Percentiles rank a stretch among this genome's conserved stretches.
Conservation (phyloP, 352 stramenopile species). For the Phytophthora nicotianae region DNA sequence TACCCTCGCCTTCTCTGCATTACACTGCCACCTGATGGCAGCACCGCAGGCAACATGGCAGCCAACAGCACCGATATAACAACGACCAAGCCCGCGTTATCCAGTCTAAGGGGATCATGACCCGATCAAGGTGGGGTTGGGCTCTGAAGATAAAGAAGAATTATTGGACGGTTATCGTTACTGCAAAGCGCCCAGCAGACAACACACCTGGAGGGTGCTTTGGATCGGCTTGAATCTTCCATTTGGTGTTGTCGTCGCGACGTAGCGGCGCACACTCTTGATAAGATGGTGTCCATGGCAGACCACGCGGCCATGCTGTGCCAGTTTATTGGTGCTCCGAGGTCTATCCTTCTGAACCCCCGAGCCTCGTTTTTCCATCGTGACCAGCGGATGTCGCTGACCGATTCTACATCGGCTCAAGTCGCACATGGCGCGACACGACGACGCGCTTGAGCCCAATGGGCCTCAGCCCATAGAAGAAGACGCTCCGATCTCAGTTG, state of each 20-base stretch:
- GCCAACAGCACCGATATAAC: background rate
- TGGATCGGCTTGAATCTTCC: constrained; percentile 18
- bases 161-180: background rate
- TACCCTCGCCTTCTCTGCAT: constrained; percentile 4
- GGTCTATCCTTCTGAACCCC: constrained; percentile 14
- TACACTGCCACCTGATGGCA: background rate
- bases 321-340: constrained; percentile 17
- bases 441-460: constrained; percentile 6
- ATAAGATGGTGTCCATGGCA: background rate
- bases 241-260: constrained; percentile 19
- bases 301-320: constrained; percentile 17
- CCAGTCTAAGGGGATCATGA: background rate
- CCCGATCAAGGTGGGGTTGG: background rate
- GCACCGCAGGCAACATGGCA: constrained; percentile 12
- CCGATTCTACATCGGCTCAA: constrained; percentile 29
- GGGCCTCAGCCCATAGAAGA: background rate
- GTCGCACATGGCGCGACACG: constrained; percentile 15
- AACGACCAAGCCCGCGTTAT: background rate
- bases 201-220: constrained; percentile 15
- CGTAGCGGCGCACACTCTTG: constrained; percentile 19
- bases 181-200: background rate
- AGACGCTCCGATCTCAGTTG: constrained; percentile 27
- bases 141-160: background rate
- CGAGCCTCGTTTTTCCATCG: constrained; percentile 29
- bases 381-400: constrained; percentile 21